Conservation (phyloP, 129 eudicot species). For the Flaveria bidentis region DNA sequence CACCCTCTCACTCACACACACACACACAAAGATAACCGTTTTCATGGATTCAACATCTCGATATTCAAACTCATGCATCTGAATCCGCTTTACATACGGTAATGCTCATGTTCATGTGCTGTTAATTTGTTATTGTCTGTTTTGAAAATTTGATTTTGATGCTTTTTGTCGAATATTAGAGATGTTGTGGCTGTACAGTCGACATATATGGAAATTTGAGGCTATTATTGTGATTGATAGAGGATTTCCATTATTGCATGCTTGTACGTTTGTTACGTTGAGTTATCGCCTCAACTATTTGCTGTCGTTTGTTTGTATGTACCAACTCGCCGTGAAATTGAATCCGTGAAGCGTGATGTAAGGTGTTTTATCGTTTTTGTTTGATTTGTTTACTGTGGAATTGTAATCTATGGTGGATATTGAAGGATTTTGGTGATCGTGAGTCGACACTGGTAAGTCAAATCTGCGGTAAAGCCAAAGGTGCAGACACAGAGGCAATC, state of each 20-base stretch:
- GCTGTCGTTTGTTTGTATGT: constrained; percentile 40
- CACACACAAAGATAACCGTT: constrained; percentile 21
- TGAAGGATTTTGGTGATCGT: constrained; percentile 25
- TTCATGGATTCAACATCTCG: not conserved
- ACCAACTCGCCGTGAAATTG: constrained; percentile 14
- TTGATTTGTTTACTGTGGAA: constrained; percentile 4
- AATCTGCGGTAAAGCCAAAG: constrained; percentile 29
- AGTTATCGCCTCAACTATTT: constrained; percentile 29
- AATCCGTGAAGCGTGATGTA: constrained; percentile 15
- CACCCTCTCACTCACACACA: not conserved
- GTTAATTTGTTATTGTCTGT: not conserved
- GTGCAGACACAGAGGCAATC: constrained; percentile 26
- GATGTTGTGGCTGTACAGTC: not conserved
- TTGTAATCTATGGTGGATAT: constrained; percentile 14
- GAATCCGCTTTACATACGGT: constrained; percentile 15
- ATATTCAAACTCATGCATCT: constrained; percentile 22
- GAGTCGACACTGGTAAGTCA: constrained; percentile 19
- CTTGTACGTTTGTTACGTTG: constrained; percentile 27
- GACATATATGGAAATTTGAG: constrained; percentile 21
- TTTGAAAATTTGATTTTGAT: constrained; percentile 21
- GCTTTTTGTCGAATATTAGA: constrained; percentile 22
- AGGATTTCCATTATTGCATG: constrained; percentile 27
- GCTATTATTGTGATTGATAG: constrained; percentile 29
- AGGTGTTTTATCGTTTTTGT: not conserved
- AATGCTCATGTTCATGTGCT: not conserved